Conservation (phyloP, 208 protist species). For the Leishmania lainsoni region DNA sequence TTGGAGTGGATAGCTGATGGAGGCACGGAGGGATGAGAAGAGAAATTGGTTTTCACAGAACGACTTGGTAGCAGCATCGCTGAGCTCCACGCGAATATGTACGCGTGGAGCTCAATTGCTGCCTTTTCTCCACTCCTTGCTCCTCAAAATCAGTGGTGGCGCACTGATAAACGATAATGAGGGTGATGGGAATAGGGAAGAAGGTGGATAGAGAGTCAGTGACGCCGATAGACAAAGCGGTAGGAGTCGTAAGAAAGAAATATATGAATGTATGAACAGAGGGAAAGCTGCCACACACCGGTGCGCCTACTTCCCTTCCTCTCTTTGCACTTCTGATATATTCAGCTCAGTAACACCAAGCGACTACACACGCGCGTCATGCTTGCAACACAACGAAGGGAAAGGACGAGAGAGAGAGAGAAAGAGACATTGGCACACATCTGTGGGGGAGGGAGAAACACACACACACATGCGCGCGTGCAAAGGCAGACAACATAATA, state of each 20-base stretch:
- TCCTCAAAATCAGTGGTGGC: background rate
- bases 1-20: background rate
- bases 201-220: background rate
- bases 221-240: background rate
- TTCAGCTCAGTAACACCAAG: background rate
- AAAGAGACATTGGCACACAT: no score
- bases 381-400: background rate
- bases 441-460: no score
- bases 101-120: no score
- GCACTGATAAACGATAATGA: background rate
- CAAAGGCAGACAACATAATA: constrained; percentile 18
- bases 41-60: background rate
- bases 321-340: background rate
- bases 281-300: background rate
- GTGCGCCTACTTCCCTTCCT: background rate
- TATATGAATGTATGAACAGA: background rate
- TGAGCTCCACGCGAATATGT: background rate
- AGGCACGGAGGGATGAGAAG: background rate
- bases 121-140: background rate
- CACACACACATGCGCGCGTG: background rate
- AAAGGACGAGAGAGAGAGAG: background rate
- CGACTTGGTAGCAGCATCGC: background rate
- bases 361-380: background rate
- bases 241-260: background rate
- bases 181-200: background rate